Evolutionary conservation across 306 rosid species (phyloP).

Genomic region (Rubus idaeus): DNA sequence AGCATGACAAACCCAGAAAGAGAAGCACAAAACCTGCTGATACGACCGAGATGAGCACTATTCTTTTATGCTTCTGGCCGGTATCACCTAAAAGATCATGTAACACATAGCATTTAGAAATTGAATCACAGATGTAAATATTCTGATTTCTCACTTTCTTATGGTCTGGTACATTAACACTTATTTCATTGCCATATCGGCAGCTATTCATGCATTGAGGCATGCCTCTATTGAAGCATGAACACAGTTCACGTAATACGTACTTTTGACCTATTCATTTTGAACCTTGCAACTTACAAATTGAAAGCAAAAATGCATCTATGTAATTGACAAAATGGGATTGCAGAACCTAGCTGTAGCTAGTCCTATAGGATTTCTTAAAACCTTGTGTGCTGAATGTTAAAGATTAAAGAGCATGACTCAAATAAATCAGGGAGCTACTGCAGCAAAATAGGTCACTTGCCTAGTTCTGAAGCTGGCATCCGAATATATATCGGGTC

Average conservation of each 20-base stretch:
- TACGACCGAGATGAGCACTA: background rate
- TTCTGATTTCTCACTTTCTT: background rate
- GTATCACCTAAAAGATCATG: background rate
- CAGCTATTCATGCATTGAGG: background rate
- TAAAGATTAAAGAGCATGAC: background rate
- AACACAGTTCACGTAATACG: background rate
- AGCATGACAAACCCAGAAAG: background rate
- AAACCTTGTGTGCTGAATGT: background rate
- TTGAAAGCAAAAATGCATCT: background rate
- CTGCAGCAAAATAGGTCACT: background rate
- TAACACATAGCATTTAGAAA: background rate
- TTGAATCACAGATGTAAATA: background rate
- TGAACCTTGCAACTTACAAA: background rate
- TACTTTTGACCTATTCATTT: background rate
- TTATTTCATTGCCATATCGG: background rate
- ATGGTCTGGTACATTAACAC: background rate
- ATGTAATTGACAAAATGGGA: background rate
- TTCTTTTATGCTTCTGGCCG: background rate
- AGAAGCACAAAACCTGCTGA: conserved; percentile 2
- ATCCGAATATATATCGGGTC: conserved; percentile 32
- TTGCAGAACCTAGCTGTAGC: background rate
- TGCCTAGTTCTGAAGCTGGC: conserved; percentile 37
- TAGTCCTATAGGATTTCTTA: background rate
- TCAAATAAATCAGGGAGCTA: background rate
- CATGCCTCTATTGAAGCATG: background rate